A percentile compares a stretch with the other conserved stretches of the same genome.
phyloP scores from a whole-genome alignment of 306 rosid genomes.

The Acacia melanoxylon region DNA sequence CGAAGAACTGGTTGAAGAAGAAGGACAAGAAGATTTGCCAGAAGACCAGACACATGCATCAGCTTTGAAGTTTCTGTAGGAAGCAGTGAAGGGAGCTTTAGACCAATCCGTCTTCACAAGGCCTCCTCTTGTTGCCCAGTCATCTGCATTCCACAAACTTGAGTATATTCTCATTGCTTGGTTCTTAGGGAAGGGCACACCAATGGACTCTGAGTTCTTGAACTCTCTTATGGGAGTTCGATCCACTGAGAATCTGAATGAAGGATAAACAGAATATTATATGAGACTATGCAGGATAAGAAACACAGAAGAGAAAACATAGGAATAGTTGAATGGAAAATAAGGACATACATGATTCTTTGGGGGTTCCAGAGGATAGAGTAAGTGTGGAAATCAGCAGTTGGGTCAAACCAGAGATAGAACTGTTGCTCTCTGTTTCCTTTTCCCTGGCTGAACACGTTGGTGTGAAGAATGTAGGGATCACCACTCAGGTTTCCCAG shows the following conservation, averaged over 20 bases:
- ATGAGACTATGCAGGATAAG: neutral
- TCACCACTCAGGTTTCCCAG: conserved; percentile 74
- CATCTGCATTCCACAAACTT: conserved; percentile 77
- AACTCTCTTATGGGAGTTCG: conserved; percentile 76
- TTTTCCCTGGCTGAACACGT: conserved; percentile 69
- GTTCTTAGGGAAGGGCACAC: conserved; percentile 68
- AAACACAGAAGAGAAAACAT: neutral
- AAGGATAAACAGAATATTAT: too few relatives aligned
- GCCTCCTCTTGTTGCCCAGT: conserved; percentile 90
- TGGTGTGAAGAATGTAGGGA: conserved; percentile 71
- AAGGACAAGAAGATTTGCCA: conserved; percentile 50
- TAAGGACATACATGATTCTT: conserved; percentile 43
- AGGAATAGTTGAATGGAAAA: neutral
- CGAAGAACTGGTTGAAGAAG: too few relatives aligned
- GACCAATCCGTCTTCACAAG: conserved; percentile 71
- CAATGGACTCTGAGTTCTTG: conserved; percentile 58
- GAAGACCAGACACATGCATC: conserved; percentile 56
- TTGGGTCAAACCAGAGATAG: conserved; percentile 79
- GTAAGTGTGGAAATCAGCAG: conserved; percentile 69
- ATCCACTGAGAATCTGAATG: conserved; percentile 74
- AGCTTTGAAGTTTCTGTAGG: conserved; percentile 61
- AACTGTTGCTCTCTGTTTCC: conserved; percentile 82
- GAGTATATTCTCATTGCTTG: conserved; percentile 74
- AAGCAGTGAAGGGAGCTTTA: conserved; percentile 67
- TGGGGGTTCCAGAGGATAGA: conserved; percentile 71